Evolutionary conservation across 129 eudicot genomes (phyloP), one percentile per base, ranked within the genome.

Genomic region (Silybum marianum): DNA sequence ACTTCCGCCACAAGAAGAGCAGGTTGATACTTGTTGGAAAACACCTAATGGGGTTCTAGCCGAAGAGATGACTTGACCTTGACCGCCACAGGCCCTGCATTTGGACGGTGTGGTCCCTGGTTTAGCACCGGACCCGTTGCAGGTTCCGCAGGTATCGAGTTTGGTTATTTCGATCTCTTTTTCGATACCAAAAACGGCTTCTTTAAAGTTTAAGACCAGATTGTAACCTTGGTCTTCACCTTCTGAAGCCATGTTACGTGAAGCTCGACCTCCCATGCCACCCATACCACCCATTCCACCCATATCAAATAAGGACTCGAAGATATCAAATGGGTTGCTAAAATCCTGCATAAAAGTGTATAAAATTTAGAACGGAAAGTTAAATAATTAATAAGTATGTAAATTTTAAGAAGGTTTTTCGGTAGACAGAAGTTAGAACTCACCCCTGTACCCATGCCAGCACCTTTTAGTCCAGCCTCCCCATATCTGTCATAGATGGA

Each of bases 381-480:
- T 32, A 32, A 32, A 32, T 3, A 44, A 21, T 25, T 46, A 34
- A 22, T 1, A 67, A 69, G 6, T 23, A 21, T 24, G 30, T 69
- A 30, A 6, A 10, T 28, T 24, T 28, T 67, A 10, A 72, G 2
- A 13, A 14, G 72, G 25, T 24, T 36, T 74, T 8, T 1, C n/a
- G 66, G 23, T 18, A 58, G 24, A 58, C 18, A 11, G 19, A 10
- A 22, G 62, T 78, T 79, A 44, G 24, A 42, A 89, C 93, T 90
- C 81, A 96, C 99, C 90, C 95, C 99, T 23, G 39, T 84, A 68
- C 97, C 94, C 85, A 85, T 69, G 82, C 94, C 96, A 72, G 92
- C 87, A 68, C 99, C 98, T 87, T 90, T 96, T 71, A 96, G 99
- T 19, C 99, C 99, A 51, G 92, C 98, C 83, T 93, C 98, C 24